These are phyloP conservation scores for Boletus semigastroideus DNA, from an alignment of 1,284 basidiomycete genomes.

Conservation along the genomic window DNA sequence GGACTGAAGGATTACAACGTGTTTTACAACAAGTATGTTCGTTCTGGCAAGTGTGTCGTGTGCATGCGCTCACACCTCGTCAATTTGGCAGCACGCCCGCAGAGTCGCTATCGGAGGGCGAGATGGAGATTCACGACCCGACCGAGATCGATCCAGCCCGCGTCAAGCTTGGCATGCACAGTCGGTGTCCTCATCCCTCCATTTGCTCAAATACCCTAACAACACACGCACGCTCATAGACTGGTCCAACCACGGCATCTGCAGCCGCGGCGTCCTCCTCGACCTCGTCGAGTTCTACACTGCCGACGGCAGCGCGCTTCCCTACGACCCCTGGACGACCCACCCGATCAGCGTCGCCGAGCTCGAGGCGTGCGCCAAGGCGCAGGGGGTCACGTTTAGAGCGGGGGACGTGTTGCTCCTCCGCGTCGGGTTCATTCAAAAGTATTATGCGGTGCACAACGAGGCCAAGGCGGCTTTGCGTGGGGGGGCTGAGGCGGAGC, in stretches of 20 bases:
- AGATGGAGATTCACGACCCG: constrained; percentile 51
- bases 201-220: not conserved
- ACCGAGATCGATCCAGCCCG: constrained; percentile 47
- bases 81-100: constrained; percentile 42
- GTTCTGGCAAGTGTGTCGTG: not conserved
- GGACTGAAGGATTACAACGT: constrained; percentile 53
- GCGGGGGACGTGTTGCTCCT: constrained; percentile 61
- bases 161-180: constrained; percentile 64
- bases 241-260: constrained; percentile 74
- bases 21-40: constrained; percentile 61
- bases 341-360: constrained; percentile 56
- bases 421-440: constrained; percentile 66
- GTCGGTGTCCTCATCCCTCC: constrained; percentile 37
- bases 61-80: not conserved
- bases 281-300: constrained; percentile 60
- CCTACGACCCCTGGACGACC: constrained; percentile 67
- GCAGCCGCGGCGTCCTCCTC: constrained; percentile 67
- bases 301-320: constrained; percentile 41
- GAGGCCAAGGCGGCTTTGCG: constrained; percentile 49
- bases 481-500: constrained; percentile 40
- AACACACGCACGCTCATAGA: constrained; percentile 39
- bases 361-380: constrained; percentile 60
- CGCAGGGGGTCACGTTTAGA: constrained; percentile 58
- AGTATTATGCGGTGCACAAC: constrained; percentile 47
- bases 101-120: constrained; percentile 44